These are phyloP conservation scores for Picocystis sp. DNA, from an alignment of 163 green algal species.

Conservation along the genomic window DNA sequence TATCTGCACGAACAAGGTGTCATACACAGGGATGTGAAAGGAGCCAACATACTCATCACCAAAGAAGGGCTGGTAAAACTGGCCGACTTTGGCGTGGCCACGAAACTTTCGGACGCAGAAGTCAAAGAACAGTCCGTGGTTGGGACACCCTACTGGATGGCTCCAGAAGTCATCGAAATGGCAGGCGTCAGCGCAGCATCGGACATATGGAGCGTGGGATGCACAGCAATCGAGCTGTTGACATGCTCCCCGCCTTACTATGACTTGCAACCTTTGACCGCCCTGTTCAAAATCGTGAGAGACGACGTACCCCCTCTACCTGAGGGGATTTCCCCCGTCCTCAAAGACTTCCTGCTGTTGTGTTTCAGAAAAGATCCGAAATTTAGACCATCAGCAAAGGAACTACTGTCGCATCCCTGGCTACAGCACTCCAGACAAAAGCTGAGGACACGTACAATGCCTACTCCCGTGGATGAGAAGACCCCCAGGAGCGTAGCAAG, in stretches of 20 bases:
- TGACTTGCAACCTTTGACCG: constrained; percentile 69
- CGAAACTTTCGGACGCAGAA: constrained; percentile 39
- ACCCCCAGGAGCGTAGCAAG: too few species aligned
- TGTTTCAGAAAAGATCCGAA: constrained; percentile 71
- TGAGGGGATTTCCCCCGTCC: constrained; percentile 33
- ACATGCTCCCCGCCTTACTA: constrained; percentile 76
- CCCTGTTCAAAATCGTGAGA: constrained; percentile 78
- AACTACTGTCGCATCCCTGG: constrained; percentile 66
- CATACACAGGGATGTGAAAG: constrained; percentile 85
- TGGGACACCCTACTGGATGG: constrained; percentile 70
- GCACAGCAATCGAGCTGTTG: constrained; percentile 75
- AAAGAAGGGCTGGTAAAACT: constrained; percentile 84
- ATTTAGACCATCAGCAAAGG: constrained; percentile 41
- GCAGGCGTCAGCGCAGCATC: constrained; percentile 51
- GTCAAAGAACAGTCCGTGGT: constrained; percentile 20
- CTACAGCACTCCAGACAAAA: constrained; percentile 22
- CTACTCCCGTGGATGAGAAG: too few species aligned
- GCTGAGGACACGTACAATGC: too few species aligned
- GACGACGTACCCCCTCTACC: constrained; percentile 64
- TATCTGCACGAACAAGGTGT: constrained; percentile 80
- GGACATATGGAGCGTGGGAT: constrained; percentile 84
- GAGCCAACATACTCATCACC: constrained; percentile 81
- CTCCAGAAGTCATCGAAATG: constrained; percentile 39
- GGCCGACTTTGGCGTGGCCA: constrained; percentile 82
- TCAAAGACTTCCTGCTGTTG: constrained; percentile 59